phyloP scores from a whole-genome alignment of 78 protist genomes.

The Planoprotostelium fungivorum region DNA sequence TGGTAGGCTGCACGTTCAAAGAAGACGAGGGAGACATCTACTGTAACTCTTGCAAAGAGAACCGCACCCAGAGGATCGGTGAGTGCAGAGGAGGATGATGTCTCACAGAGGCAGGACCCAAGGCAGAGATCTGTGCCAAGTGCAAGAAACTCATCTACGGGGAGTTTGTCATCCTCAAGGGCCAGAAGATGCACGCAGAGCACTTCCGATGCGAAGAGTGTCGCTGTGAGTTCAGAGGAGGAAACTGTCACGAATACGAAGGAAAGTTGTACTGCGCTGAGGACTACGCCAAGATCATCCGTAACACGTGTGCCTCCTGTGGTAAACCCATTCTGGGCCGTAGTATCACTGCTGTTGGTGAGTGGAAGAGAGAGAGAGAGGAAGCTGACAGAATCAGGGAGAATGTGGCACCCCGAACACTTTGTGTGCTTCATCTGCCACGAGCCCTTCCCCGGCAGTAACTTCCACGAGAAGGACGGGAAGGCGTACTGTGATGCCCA shows the following conservation, averaged over 20 bases:
- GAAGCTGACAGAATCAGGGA: too few species aligned
- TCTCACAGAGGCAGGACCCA: slow-evolving; percentile 27
- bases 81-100: background rate
- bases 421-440: slow-evolving; percentile 63
- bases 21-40: slow-evolving; percentile 72
- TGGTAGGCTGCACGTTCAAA: slow-evolving; percentile 42
- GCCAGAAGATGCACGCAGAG: slow-evolving; percentile 68
- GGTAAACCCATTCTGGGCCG: slow-evolving; percentile 69
- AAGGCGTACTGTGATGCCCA: slow-evolving; percentile 67
- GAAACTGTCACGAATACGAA: slow-evolving; percentile 65
- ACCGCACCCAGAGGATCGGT: background rate
- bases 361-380: too few species aligned
- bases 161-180: slow-evolving; percentile 54
- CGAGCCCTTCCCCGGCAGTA: slow-evolving; percentile 62
- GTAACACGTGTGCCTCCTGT: slow-evolving; percentile 60
- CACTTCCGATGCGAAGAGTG: slow-evolving; percentile 74
- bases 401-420: slow-evolving; percentile 73
- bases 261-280: slow-evolving; percentile 61
- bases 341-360: slow-evolving; percentile 63
- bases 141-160: slow-evolving; percentile 67
- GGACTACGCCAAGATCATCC: slow-evolving; percentile 55
- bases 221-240: slow-evolving; percentile 58
- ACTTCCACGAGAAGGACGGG: slow-evolving; percentile 63
- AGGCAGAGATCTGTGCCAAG: slow-evolving; percentile 48
- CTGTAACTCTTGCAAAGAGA: slow-evolving; percentile 42